Evolutionary conservation across 2,329 filamentous ascomycete species (phyloP).

Genomic region (Stagonosporopsis vannaccii): DNA sequence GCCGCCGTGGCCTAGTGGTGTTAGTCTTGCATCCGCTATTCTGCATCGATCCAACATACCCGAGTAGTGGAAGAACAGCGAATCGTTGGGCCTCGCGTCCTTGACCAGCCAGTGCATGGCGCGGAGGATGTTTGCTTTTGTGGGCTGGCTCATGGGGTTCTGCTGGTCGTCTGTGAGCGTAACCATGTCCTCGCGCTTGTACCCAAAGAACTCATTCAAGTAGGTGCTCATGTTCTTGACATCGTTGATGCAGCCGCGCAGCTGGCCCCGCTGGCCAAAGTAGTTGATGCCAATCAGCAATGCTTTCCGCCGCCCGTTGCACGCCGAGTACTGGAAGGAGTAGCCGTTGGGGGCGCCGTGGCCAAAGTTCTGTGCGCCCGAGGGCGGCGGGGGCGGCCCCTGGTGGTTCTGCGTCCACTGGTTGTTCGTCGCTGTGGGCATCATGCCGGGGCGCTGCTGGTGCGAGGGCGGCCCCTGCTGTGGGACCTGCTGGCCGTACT

Average conservation of each 20-base stretch:
- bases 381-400: slow-evolving; percentile 71
- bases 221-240: slow-evolving; percentile 97
- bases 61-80: slow-evolving; percentile 97
- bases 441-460: slow-evolving; percentile 55
- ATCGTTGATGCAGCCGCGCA: slow-evolving; percentile 95
- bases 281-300: slow-evolving; percentile 96
- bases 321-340: slow-evolving; percentile 89
- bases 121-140: slow-evolving; percentile 91
- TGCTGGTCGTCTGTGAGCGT: slow-evolving; percentile 95
- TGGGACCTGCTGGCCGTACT: slow-evolving; percentile 33
- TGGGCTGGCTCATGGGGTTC: slow-evolving; percentile 96
- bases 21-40: neutral
- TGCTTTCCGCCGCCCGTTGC: slow-evolving; percentile 87
- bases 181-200: slow-evolving; percentile 96
- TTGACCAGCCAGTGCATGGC: slow-evolving; percentile 99
- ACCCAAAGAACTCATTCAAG: slow-evolving; percentile 86
- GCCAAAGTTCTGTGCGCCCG: slow-evolving; percentile 60
- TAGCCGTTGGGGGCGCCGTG: slow-evolving; percentile 81
- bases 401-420: slow-evolving; percentile 59
- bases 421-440: slow-evolving; percentile 54
- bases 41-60: slow-evolving; percentile 60
- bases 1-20: slow-evolving; percentile 71
- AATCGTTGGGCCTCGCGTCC: slow-evolving; percentile 89
- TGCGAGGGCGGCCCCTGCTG: slow-evolving; percentile 32
- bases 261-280: slow-evolving; percentile 88